A percentile compares a stretch with the other conserved stretches of the same genome.
Evolutionary conservation across 768 basidiomycete species (phyloP).

Genomic region (Lactarius psammicola): DNA sequence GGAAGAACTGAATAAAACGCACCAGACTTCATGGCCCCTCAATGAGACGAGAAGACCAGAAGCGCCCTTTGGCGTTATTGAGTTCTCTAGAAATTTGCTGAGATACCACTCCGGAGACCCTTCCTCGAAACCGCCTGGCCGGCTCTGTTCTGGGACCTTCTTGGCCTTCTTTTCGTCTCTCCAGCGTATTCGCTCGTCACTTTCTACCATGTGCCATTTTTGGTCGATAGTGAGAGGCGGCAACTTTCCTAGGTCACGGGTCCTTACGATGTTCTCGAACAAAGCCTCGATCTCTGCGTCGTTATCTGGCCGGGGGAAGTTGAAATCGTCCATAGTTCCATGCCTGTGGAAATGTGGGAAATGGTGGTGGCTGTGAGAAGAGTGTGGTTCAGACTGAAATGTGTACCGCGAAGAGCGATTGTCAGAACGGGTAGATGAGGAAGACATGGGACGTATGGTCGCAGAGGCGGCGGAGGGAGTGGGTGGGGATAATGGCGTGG

Average conservation of each 20-base stretch:
- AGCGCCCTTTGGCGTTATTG: slow-evolving; percentile 79
- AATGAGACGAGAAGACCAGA: slow-evolving; percentile 71
- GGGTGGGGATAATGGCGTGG: slow-evolving; percentile 30
- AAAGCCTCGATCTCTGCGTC: slow-evolving; percentile 77
- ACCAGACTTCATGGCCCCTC: slow-evolving; percentile 81
- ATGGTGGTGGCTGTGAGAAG: slow-evolving; percentile 52
- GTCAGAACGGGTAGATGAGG: slow-evolving; percentile 51
- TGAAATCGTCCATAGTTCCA: slow-evolving; percentile 54
- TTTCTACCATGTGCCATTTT: slow-evolving; percentile 91
- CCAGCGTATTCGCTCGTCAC: slow-evolving; percentile 78
- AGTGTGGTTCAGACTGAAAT: slow-evolving; percentile 50
- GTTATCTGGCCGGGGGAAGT: slow-evolving; percentile 72
- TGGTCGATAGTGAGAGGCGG: slow-evolving; percentile 68
- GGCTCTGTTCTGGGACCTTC: slow-evolving; percentile 59
- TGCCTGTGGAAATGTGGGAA: slow-evolving; percentile 39
- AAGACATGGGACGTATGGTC: slow-evolving; percentile 35
- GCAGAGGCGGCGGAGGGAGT: slow-evolving; percentile 24
- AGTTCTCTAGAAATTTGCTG: slow-evolving; percentile 83
- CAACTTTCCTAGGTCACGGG: slow-evolving; percentile 61
- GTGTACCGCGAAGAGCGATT: slow-evolving; percentile 66
- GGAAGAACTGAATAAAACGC: slow-evolving; percentile 31
- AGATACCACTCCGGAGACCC: slow-evolving; percentile 93
- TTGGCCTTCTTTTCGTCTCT: slow-evolving; percentile 63
- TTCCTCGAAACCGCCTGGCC: slow-evolving; percentile 50
- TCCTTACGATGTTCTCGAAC: slow-evolving; percentile 74